Base-by-base conservation (phyloP, 2,329 filamentous ascomycete species). In the Venturia carpophila region DNA sequence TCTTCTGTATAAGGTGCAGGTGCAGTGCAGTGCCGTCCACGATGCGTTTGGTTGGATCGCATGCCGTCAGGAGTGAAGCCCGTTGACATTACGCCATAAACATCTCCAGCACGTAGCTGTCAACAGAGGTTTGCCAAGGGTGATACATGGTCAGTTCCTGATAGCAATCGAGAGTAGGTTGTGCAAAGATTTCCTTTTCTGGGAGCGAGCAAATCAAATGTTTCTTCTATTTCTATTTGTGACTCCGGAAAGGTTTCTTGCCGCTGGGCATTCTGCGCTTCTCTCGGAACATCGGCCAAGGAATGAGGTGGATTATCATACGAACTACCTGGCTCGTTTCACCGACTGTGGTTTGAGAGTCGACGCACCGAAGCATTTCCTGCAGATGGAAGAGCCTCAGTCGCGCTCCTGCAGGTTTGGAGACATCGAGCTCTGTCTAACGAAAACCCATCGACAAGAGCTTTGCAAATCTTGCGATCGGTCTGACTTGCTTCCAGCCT, bases 181-280 rank as follows among this genome's bases (percentile, higher is more conserved):
- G 52, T 37, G 30, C 52, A 58, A 37, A n/a, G 30, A 58, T n/a
- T 39, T 58, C 52, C 52, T 58, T n/a, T 37, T 52, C 37, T 15
- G 30, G 52, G 17, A 37, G 30, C 30, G 27, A 58, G 21, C 17
- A 56, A 27, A 58, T 58, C 52, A 21, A 37, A 13, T 58, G 52
- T 37, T 58, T 58, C 52, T 24, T 58, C 7, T 58, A 58, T 58
- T 58, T 58, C 52, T 58, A 58, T 58, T 58, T 37, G 6, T 58
- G 52, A 37, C 10, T 37, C 52, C 52, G 52, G 52, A 58, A n/a
- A 34, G 52, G 52, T 37, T 37, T 58, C 52, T 58, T 58, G 37
- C 52, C 52, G 52, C 9, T 37, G 30, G 17, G 17, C 30, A 10
- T 58, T 58, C 27, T 52, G 13, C 47, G 24, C 47, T 52, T 24